Evolutionary conservation across 192 early-diverging fungal genomes (phyloP), one percentile per base, ranked within the genome.

Genomic region (Coemansia asiatica): DNA sequence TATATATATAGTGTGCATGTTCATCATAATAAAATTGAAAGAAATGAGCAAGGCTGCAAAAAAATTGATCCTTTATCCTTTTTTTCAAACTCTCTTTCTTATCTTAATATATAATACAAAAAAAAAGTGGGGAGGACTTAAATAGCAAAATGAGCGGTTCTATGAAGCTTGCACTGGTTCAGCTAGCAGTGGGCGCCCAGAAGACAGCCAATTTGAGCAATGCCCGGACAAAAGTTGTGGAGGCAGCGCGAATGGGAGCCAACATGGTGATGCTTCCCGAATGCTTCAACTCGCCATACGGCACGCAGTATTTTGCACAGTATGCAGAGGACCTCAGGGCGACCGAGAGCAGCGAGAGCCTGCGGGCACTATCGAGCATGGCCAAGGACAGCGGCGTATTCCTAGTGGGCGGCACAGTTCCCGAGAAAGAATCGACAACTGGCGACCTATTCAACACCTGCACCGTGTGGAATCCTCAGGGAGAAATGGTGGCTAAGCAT

Each of bases 251-350:
- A 18, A 82, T 89, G 1, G 95, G 95, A 7, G 93, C 93, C 47
- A 85, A 92, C 44, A 78, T 96, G n/a, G 92, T 98, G 26, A 93
- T 97, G 3, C 84, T 98, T 16, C 97, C 95, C 36, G 97, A 99
- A 85, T 97, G 95, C 83, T 99, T 99, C 87, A 99, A 99, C 79
- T 95, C 91, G 16, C 95, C 95, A 9, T 99, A 99, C 79, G 97
- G 97, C 2, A 95, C 92, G 15, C 66, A 87, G 27, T 90, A 88
- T 85, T 99, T 99, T 82, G 85, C 83, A n/a, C 72, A 93, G 25
- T 96, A 97, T 68, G 93, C 97, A 38, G 97, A 99, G 67, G 83
- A 80, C 33, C 71, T 96, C 25, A 74, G 86, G n/a, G 64, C 75
- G 38, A 31, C 63, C 2, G 19, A 57, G 13, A 68, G 66, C 3